phyloP scores from a whole-genome alignment of 495 filamentous ascomycete genomes.

The Trichoderma orchidacearum region DNA sequence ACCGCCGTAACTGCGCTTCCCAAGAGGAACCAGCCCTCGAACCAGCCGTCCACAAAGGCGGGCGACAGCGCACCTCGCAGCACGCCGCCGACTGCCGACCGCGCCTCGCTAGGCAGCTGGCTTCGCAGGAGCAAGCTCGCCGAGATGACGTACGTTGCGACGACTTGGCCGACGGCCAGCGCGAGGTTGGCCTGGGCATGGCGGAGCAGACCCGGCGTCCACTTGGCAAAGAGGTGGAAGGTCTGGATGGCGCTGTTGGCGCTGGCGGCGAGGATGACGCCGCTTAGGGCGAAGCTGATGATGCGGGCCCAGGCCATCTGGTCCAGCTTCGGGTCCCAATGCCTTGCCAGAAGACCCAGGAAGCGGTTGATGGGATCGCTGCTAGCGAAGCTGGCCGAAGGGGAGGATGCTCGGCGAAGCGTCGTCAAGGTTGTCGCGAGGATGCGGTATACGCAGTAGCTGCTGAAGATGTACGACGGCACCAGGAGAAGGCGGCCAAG shows the following conservation, averaged over 20 bases:
- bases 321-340: constrained; percentile 60
- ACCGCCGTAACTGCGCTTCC: constrained; percentile 45
- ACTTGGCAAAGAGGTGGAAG: constrained; percentile 57
- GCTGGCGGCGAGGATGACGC: constrained; percentile 62
- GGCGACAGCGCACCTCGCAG: constrained; percentile 27
- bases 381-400: constrained; percentile 38
- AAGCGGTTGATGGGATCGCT: constrained; percentile 69
- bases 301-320: constrained; percentile 58
- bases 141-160: constrained; percentile 66
- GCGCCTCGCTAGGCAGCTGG: constrained; percentile 58
- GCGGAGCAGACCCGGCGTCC: constrained; percentile 48
- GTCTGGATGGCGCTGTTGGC: constrained; percentile 67
- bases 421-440: constrained; percentile 50
- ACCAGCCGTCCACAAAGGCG: constrained; percentile 71
- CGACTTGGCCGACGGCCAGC: constrained; percentile 59
- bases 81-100: constrained; percentile 52
- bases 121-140: constrained; percentile 58
- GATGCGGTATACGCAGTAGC: constrained; percentile 69
- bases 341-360: constrained; percentile 55
- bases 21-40: constrained; percentile 65
- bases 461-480: constrained; percentile 50
- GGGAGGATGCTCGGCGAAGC: constrained; percentile 36
- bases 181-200: constrained; percentile 54
- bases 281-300: constrained; percentile 65
- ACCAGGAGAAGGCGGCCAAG: constrained; percentile 44